phyloP scores from a whole-genome alignment of 2,329 filamentous ascomycete genomes.

The Alternaria panax region DNA sequence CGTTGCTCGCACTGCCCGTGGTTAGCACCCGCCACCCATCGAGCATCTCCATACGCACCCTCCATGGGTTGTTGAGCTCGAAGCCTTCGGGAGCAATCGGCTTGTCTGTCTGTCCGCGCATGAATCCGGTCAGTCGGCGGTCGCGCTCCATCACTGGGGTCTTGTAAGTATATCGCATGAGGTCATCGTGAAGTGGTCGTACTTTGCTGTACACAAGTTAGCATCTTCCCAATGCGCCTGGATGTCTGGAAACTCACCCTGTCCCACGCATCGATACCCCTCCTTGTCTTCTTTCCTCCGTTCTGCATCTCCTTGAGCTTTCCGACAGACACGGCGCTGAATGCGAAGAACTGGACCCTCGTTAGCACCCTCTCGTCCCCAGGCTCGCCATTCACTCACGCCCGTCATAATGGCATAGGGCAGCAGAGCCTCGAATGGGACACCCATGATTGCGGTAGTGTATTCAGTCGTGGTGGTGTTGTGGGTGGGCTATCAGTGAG shows the following conservation, averaged over 20 bases:
- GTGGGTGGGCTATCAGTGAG: constrained; percentile 25
- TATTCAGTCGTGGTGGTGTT: constrained; percentile 29
- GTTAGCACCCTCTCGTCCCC: constrained; percentile 27
- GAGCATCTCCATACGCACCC: constrained; percentile 56
- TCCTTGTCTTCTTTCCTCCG: constrained; percentile 67
- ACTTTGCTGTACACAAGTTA: constrained; percentile 63
- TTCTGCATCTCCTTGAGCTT: constrained; percentile 67
- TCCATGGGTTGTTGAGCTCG: constrained; percentile 73
- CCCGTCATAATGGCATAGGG: constrained; percentile 69
- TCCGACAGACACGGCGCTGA: constrained; percentile 65
- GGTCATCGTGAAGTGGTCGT: constrained; percentile 48
- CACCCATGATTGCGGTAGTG: constrained; percentile 62
- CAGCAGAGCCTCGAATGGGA: constrained; percentile 71
- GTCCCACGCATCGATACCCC: constrained; percentile 70
- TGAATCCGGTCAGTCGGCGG: constrained; percentile 66
- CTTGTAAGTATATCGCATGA: constrained; percentile 40
- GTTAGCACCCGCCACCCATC: constrained; percentile 33
- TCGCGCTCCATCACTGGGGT: constrained; percentile 71
- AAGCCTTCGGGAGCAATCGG: constrained; percentile 66
- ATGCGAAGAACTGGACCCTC: constrained; percentile 64
- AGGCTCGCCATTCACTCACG: constrained; percentile 54
- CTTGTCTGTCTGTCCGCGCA: constrained; percentile 68
- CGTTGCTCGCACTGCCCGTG: constrained; percentile 47
- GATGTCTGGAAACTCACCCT: constrained; percentile 57
- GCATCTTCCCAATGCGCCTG: constrained; percentile 33